Evolutionary conservation across 2,329 filamentous ascomycete species (phyloP).

Genomic region (Colletotrichum paranaense): DNA sequence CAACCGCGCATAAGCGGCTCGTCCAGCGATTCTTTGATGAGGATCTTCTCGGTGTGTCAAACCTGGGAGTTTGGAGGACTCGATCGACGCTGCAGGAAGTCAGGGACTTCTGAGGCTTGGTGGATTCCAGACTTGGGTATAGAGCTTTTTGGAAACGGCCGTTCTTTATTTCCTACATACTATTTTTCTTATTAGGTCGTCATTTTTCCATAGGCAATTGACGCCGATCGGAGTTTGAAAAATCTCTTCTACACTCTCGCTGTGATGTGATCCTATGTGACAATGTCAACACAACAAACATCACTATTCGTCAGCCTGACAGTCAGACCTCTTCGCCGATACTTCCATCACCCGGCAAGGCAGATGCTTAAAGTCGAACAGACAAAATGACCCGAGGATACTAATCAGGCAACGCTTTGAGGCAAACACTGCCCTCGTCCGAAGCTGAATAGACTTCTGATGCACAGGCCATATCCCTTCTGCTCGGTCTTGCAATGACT

Average conservation of each 20-base stretch:
- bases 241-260: neutral
- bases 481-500: neutral
- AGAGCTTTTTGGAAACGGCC: slow-evolving; percentile 33
- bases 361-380: too few species aligned
- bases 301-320: too few species aligned
- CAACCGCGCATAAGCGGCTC: slow-evolving; percentile 35
- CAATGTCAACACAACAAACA: too few species aligned
- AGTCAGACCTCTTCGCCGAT: neutral
- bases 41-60: slow-evolving; percentile 10
- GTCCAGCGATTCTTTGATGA: neutral
- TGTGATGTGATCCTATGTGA: neutral
- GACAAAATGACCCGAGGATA: neutral
- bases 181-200: slow-evolving; percentile 25
- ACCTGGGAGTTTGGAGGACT: slow-evolving; percentile 26
- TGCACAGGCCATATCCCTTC: slow-evolving; percentile 13
- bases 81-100: slow-evolving; percentile 12
- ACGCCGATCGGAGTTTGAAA: slow-evolving; percentile 33
- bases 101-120: slow-evolving; percentile 26
- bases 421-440: neutral
- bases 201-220: slow-evolving; percentile 31
- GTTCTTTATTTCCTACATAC: slow-evolving; percentile 31
- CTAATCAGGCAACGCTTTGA: too few species aligned
- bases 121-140: slow-evolving; percentile 29
- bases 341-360: neutral
- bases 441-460: neutral